These are phyloP conservation scores for Macrophomina tecta DNA, from an alignment of 2,329 filamentous ascomycete species.

Conservation along the genomic window DNA sequence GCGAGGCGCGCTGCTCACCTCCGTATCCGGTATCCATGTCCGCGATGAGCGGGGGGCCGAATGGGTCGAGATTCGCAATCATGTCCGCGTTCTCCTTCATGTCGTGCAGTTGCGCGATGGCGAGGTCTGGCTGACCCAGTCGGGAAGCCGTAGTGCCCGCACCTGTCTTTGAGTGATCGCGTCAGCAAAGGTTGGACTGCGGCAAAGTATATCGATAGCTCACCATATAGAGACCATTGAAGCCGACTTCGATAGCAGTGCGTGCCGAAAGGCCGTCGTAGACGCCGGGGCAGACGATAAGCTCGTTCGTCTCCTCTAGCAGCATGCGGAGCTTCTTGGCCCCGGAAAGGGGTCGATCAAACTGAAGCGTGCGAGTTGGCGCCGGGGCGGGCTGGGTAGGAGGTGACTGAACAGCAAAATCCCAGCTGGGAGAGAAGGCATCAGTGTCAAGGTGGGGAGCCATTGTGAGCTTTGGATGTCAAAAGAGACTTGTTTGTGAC, in stretches of 20 bases:
- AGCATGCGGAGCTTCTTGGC: no score
- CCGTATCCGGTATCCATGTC: conserved; percentile 55
- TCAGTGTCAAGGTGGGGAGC: no score
- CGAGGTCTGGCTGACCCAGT: conserved; percentile 68
- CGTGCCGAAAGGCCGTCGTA: conserved; percentile 55
- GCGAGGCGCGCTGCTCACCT: conserved; percentile 45
- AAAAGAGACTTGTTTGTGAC: no score
- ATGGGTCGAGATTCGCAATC: conserved; percentile 65
- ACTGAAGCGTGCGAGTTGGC: no score
- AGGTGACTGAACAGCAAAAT: no score
- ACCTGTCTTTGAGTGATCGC: conserved; percentile 56
- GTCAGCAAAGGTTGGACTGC: not conserved
- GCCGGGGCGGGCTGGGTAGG: no score
- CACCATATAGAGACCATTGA: conserved; percentile 72
- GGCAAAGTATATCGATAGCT: conserved; percentile 32
- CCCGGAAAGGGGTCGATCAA: no score
- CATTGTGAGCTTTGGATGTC: no score
- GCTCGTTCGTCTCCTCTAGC: conserved; percentile 37
- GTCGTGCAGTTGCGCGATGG: conserved; percentile 65
- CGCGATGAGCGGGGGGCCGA: conserved; percentile 63
- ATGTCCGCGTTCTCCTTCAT: conserved; percentile 68
- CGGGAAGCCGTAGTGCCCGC: conserved; percentile 67
- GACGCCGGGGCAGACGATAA: conserved; percentile 67
- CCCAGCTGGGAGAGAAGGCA: no score
- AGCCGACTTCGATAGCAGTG: conserved; percentile 54